Evolutionary conservation across 169 alveolate genomes (phyloP), one percentile per base, ranked within the genome.

Genomic region (Plasmodium ovale): DNA sequence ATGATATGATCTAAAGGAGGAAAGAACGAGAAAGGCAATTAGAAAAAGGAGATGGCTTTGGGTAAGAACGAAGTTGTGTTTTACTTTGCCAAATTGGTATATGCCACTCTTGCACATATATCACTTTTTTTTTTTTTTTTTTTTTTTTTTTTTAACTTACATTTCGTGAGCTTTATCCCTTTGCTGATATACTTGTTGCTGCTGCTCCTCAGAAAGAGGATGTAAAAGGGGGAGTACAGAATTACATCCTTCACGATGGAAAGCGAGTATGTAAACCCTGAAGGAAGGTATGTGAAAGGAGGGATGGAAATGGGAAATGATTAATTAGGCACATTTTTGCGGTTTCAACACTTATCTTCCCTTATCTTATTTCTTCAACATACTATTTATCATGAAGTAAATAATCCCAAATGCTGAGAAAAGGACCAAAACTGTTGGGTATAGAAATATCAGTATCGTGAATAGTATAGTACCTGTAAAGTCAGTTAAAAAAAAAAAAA

Each of bases 391-490:
- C 16, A 64, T 35, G 27, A 79, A 21, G 60, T 79, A 42, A 10
- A 79, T 65, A 19, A 79, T 31, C 1, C 89, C 89, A 53, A 79
- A 79, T 47, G 39, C 89, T 14, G 23, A 29, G 27, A 79, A 39
- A 2, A 79, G 82, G 4, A 79, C 69, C 31, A 79, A 33, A 27
- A 64, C 54, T n/a, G 82, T 79, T 16, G 89, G 89, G 71, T 31
- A 79, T 5, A 79, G 25, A 31, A 79, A 79, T 44, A 79, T 79
- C 39, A 79, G 31, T 1, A 79, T 79, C 42, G 89, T 65, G 19
- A 79, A 79, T 39, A 79, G 27, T 33, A 79, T 39, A 14, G 89
- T 79, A 3, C 89, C 89, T 79, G 27, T 14, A 71, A 3, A 19
- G 9, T 67, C 14, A 10, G 10, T 19, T 19, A 0, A 42, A 67